phyloP scores from a whole-genome alignment of 768 basidiomycete species.

The Pleurotus tuber-regium region DNA sequence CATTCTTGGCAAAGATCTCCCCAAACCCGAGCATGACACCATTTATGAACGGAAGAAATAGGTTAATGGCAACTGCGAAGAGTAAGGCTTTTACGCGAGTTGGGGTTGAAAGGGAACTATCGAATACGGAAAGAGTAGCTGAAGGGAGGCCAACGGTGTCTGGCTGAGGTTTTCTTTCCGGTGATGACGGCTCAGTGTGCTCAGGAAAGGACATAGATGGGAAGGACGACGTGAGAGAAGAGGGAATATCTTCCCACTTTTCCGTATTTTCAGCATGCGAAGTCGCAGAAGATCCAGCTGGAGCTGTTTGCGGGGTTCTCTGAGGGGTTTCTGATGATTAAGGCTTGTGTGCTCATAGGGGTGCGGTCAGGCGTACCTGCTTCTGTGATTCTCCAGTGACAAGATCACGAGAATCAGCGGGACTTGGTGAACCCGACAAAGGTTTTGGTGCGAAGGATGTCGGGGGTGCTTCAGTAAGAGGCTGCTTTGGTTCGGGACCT shows the following conservation, averaged over 20 bases:
- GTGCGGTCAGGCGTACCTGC: too few relatives aligned
- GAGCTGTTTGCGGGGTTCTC: background rate
- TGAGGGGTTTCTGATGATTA: background rate
- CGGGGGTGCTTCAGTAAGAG: conserved; percentile 12
- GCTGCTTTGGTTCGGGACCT: conserved; percentile 8
- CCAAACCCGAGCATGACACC: conserved; percentile 97
- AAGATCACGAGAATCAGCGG: conserved; percentile 38
- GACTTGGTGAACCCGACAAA: conserved; percentile 30
- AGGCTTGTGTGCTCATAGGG: too few relatives aligned
- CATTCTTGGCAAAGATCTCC: conserved; percentile 85
- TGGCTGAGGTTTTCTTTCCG: conserved; percentile 21
- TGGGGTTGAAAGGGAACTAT: conserved; percentile 59
- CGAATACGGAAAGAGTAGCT: conserved; percentile 70
- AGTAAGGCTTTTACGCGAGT: conserved; percentile 68
- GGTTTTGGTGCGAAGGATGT: conserved; percentile 2
- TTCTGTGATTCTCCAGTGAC: conserved; percentile 34
- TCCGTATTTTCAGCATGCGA: conserved; percentile 41
- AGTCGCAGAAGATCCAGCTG: background rate
- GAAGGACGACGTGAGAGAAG: conserved; percentile 60
- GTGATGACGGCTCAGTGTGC: conserved; percentile 51
- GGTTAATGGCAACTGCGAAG: conserved; percentile 78
- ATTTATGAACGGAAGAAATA: conserved; percentile 86
- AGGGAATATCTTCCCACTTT: conserved; percentile 75
- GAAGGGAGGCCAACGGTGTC: conserved; percentile 31
- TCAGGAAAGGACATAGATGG: conserved; percentile 81